Evolutionary conservation across 208 protist genomes (phyloP), one percentile per base, ranked within the genome.

Genomic region (Trypanosomatidae sp.): DNA sequence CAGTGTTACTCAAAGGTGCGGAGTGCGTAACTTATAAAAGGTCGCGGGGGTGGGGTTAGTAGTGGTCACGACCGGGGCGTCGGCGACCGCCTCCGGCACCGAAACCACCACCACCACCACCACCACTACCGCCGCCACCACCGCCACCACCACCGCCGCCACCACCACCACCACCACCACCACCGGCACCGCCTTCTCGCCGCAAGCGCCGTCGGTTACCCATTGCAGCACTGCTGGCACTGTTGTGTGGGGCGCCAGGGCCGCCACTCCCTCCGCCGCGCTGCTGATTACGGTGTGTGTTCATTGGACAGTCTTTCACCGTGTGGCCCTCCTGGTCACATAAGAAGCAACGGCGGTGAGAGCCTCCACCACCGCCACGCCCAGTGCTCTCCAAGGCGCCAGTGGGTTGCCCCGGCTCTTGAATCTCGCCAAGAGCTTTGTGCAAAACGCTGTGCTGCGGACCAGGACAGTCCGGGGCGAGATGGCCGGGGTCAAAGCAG

Each of bases 401-500:
- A 5, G 84, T 71, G 17, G 82, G 70, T 73, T 96, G 81, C 0
- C 89, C 91, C 1, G 90, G 90, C 80, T 97, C 90, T 62, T 91
- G 89, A n/a, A 95, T 60, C 60, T 76, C 75, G 6, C 76, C 73
- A 13, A 96, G 81, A 36, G 83, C 73, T 53, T 86, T 81, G 69
- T 88, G 86, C 66, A 97, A 62, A 4, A 84, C 55, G 17, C 89
- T 87, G 81, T 91, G 83, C 72, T 91, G 86, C 17, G 85, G 74
- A 3, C 91, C 90, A 0, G 93, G 91, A 74, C 94, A 97, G 69
- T 94, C 82, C 2, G 89, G 85, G 1, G 90, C 82, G 28, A 95
- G 77, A 76, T 97, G 94, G 4, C 94, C 94, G 10, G 92, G 94
- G 74, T 97, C 94, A 56, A 91, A 83, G 79, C 94, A 97, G 46